phyloP scores from a whole-genome alignment of 495 filamentous ascomycete species.

The Saxispiralis lemnorum region DNA sequence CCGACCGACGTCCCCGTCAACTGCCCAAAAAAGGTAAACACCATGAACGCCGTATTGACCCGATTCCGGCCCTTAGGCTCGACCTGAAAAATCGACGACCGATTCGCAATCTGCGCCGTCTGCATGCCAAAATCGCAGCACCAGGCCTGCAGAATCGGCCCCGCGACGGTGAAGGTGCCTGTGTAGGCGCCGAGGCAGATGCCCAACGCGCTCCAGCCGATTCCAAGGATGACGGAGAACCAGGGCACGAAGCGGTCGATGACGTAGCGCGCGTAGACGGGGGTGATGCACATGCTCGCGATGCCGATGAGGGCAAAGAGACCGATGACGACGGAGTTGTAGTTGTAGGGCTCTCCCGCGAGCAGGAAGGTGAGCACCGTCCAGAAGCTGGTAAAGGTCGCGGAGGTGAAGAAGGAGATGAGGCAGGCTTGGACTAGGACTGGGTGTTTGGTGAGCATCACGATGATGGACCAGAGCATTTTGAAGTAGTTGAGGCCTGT shows the following conservation, averaged over 20 bases:
- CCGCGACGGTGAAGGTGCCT: constrained; percentile 47
- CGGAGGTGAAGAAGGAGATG: constrained; percentile 36
- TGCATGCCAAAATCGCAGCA: constrained; percentile 57
- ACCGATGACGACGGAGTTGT: constrained; percentile 48
- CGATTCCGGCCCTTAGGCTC: constrained; percentile 56
- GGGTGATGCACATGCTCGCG: constrained; percentile 44
- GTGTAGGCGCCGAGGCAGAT: constrained; percentile 53
- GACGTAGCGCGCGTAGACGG: constrained; percentile 49
- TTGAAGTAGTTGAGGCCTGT: constrained; percentile 46
- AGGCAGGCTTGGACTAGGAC: constrained; percentile 50
- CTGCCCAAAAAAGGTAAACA: constrained; percentile 56
- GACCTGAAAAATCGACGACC: constrained; percentile 51
- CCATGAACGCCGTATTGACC: constrained; percentile 73
- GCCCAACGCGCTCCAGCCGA: constrained; percentile 39
- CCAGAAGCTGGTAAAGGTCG: constrained; percentile 58
- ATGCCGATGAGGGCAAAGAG: constrained; percentile 67
- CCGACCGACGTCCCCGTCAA: constrained; percentile 58
- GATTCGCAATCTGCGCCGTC: constrained; percentile 58
- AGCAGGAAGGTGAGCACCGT: constrained; percentile 72
- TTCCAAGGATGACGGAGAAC: constrained; percentile 46
- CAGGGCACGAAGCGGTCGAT: constrained; percentile 52
- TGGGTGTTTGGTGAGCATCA: constrained; percentile 44
- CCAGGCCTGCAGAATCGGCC: constrained; percentile 59
- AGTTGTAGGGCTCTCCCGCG: constrained; percentile 48
- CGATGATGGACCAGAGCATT: constrained; percentile 45